Evolutionary conservation across 306 rosid genomes (phyloP).

Genomic region (Canavalia ensiformis): DNA sequence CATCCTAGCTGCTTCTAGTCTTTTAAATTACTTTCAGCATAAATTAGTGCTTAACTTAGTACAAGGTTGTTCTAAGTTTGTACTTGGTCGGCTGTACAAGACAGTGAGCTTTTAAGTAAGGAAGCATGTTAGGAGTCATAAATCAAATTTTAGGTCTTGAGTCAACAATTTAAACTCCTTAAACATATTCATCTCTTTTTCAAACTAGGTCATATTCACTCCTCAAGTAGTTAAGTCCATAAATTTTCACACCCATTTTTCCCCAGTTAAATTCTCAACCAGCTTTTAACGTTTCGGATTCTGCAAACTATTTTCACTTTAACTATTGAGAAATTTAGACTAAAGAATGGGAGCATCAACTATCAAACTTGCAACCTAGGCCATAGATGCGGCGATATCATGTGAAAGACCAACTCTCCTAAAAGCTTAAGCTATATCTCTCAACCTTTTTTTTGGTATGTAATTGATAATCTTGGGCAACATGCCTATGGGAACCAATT

Average conservation of each 20-base stretch:
- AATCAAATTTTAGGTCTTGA: background rate
- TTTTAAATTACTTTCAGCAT: background rate
- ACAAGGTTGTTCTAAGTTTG: background rate
- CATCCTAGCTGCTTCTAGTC: background rate
- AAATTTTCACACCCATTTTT: background rate
- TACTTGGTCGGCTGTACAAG: background rate
- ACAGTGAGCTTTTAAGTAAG: background rate
- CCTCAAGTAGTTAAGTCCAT: background rate
- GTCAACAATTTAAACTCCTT: background rate
- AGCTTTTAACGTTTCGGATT: background rate
- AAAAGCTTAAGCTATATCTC: too few species aligned
- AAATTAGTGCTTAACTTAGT: background rate
- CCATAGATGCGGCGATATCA: too few species aligned
- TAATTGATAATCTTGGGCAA: too few species aligned
- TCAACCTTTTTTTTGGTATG: too few species aligned
- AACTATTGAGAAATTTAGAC: background rate
- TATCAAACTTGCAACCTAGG: background rate
- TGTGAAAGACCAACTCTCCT: background rate
- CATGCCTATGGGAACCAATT: background rate
- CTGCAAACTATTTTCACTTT: background rate
- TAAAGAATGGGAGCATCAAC: background rate
- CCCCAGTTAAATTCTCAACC: background rate
- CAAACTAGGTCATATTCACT: constrained; percentile 9
- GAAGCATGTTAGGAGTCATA: constrained; percentile 1
- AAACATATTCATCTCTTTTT: background rate